Evolutionary conservation across 1,139 yeast species (phyloP), one percentile per base, ranked within the genome.

Genomic region (Eremothecium coryli): DNA sequence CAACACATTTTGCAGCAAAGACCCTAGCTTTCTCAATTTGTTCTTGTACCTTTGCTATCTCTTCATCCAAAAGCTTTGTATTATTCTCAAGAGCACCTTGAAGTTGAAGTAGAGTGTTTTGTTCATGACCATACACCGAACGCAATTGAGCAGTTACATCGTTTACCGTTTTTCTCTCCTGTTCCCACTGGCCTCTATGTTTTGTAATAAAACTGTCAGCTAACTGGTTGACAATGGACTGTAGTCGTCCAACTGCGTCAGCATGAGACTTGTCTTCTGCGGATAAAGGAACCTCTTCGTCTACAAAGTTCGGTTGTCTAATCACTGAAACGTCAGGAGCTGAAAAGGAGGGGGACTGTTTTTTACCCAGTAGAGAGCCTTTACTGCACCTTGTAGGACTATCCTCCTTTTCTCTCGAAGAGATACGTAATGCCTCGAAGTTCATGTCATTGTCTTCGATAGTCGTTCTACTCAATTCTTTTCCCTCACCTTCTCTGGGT

Each of bases 1-100:
- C 4, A 3, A 67, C 48, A 18, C 63, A 49, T 5, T 62, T 59
- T n/a, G 50, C 55, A n/a, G 49, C 46, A 23, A 13, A 38, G 15
- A 18, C 13, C 11, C 38, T 29, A 1, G 51, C 46, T 15, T 39
- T 35, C 1, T 39, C 12, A 6, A 44, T 40, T 7, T 48, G 38
- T 4, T 35, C 35, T 4, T 50, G 38, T 0, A 68, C 61, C 4
- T 53, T 50, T 0, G 37, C 31, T n/a, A 60, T 56, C 5, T 59
- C 58, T 4, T 43, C 34, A 12, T 38, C 41, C 5, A 71, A 40
- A 1, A 61, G 45, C 3, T 37, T 16, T 13, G 51, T 52, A 36
- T 70, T 67, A 23, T 49, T 50, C 6, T 46, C 34, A 6, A 62
- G 44, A 13, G 56, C 49, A 1, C 38, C 37, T 14, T 45, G 27